Evolutionary conservation across 169 alveolate genomes (phyloP), one percentile per base, ranked within the genome.

Genomic region (Eimeria falciformis): DNA sequence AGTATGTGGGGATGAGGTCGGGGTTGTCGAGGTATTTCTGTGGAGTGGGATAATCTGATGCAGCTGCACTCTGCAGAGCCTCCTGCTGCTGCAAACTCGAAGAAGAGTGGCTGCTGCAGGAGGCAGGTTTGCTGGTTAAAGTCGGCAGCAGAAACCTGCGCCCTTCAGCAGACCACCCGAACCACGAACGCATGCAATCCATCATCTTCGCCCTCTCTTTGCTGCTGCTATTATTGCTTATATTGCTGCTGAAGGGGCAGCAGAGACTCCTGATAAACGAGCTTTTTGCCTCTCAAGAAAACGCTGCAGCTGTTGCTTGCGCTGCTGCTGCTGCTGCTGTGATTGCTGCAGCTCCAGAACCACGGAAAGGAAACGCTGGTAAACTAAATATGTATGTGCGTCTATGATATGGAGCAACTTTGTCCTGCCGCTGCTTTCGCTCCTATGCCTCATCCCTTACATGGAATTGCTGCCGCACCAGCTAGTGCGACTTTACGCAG

Each of bases 1-100:
- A 95, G 92, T 88, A 94, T 6, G 94, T 89, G 5, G 96, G 96
- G 33, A 94, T 94, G 73, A 73, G 33, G 29, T 81, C 94, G n/a
- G 96, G 95, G 73, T 93, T 93, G 6, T 92, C 93, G 45, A 92
- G 50, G 58, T 92, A 92, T 69, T 92, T 81, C 88, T 45, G 47
- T 7, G 94, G 94, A 2, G 94, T 91, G 69, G 91, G 87, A 56
- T 91, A 91, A 53, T 90, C 94, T 29, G 94, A 2, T 21, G 94
- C 94, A 7, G 91, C 23, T 68, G 77, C 94, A 14, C 56, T 43
- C 50, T 62, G 62, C 75, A 87, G 23, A 33, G 91, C 77, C 75
- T 65, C 2, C 75, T 27, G 81, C 81, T 25, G 81, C 53, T 3
- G 55, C 55, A 69, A 53, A 25, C n/a, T n/a, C 0, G 56, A 3